Base-by-base conservation (phyloP, 306 rosid genomes). In the Castanea crenata region DNA sequence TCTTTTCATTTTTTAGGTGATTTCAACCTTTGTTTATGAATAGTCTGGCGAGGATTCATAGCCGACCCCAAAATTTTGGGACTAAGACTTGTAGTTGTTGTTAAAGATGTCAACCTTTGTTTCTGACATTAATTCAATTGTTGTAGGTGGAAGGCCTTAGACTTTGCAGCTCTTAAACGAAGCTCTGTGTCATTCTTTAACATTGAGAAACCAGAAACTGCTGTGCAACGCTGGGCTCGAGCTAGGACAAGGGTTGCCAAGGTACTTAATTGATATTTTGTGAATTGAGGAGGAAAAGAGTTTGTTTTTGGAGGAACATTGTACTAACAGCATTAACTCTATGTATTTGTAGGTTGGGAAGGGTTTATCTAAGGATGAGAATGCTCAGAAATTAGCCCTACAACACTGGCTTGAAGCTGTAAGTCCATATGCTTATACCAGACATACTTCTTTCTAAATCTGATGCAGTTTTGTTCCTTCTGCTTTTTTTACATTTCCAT, bases 341-440 rank as follows among this genome's bases (percentile, higher is more conserved):
- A 46, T 57, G 74, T 38, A 58, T 55, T 16, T 85, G 49, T 63
- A 88, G 91, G 80, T 88, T 27, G 89, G 92, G 69, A 86, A 86
- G 55, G 90, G 90, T 5, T 82, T 86, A 75, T 84, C 75, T 14
- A 79, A 86, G 74, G 86, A 88, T 77, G 88, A 84, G 68, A 88
- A 84, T 61, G 88, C 92, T 74, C 88, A 81, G 72, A 84, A 83
- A 80, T 70, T 88, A 75, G 92, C 89, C 25, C 74, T 84, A 4
- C 92, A 86, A 69, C 89, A 88, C 73, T 81, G 89, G 89, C 88
- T 88, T 79, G 92, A 88, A 84, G 89, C 92, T 71, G 89, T 86
- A 74, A 86, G 86, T 81, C 23, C 49, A 67, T 71, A 14, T 52
- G 25, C 21, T 65, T 35, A 19, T 67, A 46, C 15, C 13, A 67